A percentile compares a stretch with the other conserved stretches of the same genome.
These are phyloP conservation scores for Chaetothyriales sp. DNA, from an alignment of 2,329 filamentous ascomycete genomes.

Conservation along the genomic window DNA sequence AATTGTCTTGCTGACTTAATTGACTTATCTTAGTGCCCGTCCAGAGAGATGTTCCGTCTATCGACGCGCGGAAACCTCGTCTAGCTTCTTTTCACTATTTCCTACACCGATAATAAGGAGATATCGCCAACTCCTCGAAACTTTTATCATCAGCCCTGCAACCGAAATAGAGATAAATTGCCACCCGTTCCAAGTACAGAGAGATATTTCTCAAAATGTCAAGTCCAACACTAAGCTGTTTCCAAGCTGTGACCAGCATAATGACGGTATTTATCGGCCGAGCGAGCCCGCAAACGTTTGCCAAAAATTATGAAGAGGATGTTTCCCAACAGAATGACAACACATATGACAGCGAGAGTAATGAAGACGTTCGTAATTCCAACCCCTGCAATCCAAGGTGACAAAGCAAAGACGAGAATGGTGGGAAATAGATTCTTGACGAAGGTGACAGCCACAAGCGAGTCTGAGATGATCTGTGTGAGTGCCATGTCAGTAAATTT, in stretches of 20 bases:
- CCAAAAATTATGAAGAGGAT: constrained; percentile 23
- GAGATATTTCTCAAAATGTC: too few species aligned
- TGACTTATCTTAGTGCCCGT: too few species aligned
- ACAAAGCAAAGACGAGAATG: constrained; percentile 34
- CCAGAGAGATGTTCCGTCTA: too few species aligned
- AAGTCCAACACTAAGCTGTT: neutral
- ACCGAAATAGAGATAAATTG: too few species aligned
- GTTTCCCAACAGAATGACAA: constrained; percentile 20
- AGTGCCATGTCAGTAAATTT: neutral
- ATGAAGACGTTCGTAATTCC: constrained; percentile 31
- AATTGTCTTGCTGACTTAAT: too few species aligned
- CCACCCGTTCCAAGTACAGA: too few species aligned
- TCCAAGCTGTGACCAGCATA: neutral
- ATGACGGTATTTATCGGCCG: constrained; percentile 22
- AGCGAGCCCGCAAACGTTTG: constrained; percentile 22
- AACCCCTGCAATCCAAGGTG: constrained; percentile 28
- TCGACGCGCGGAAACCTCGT: too few species aligned
- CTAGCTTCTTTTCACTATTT: too few species aligned
- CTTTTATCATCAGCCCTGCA: too few species aligned
- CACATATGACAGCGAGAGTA: constrained; percentile 24
- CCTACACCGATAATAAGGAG: too few species aligned
- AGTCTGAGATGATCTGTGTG: constrained; percentile 33
- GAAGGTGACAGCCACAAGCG: constrained; percentile 33
- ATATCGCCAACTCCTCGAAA: too few species aligned
- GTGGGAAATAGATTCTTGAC: constrained; percentile 33